Base-by-base conservation (phyloP, 208 protist genomes). In the Trypanosoma conorhini region DNA sequence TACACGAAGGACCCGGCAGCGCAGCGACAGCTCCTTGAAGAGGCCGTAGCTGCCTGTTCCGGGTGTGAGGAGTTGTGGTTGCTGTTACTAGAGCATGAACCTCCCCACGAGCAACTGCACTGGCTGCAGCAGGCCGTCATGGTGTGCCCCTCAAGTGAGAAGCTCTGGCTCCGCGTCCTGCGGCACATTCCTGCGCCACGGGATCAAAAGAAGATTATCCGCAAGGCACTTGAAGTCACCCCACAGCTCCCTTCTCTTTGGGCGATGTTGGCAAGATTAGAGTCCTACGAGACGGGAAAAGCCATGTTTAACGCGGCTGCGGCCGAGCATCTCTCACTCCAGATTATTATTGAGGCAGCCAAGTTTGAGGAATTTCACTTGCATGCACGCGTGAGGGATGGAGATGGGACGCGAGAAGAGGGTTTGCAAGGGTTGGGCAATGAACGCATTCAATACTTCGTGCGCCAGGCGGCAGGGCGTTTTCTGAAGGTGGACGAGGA, bases 291-390 rank as follows among this genome's bases (percentile, higher is more conserved):
- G 65, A 79, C 63, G 12, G 90, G 87, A 21, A 83, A 83, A 55
- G 77, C 82, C 10, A 85, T 95, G 52, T 92, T 95, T 61, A 84
- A 81, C 26, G 81, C 80, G 0, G 87, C 85, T 10, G 79, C 77
- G 13, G 76, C 77, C 46, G 77, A 79, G 61, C 83, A 89, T 69
- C 80, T 80, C 21, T 91, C 87, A 12, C 67, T 93, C 42, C 72
- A 82, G 59, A 82, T 95, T 33, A 72, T 87, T 31, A 69, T 93
- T 26, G 90, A 95, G 71, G 86, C 87, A 0, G 72, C 81, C 31
- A 95, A 93, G 72, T 95, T 87, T 68, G 88, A 83, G 42, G 90
- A 95, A 64, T 86, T 81, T 38, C 72, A 77, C 33, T 26, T 63
- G 26, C 50, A 52, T 22, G 31, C 28, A 61, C 10, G 50, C 44